Evolutionary conservation across 2,329 filamentous ascomycete genomes (phyloP).

Genomic region (Monosporascus sp.): DNA sequence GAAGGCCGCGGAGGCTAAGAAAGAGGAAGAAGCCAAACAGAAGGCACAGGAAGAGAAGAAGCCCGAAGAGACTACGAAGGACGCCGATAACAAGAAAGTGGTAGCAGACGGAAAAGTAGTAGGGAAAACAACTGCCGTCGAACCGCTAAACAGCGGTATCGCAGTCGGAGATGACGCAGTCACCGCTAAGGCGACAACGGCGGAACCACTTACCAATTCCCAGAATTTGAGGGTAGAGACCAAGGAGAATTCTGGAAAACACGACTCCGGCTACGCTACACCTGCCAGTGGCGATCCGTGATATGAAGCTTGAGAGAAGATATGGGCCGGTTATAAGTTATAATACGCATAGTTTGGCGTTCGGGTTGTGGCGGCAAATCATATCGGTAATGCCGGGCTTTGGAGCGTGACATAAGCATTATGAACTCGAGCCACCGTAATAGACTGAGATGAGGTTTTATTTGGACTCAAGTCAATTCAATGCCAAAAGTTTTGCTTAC

Average conservation of each 20-base stretch:
- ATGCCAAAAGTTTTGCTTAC: no score
- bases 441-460: no score
- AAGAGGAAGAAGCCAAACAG: conserved; percentile 35
- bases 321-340: no score
- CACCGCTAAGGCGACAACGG: neutral
- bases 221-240: conserved; percentile 7
- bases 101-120: neutral
- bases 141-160: conserved; percentile 1
- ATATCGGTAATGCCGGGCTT: no score
- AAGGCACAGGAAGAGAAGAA: conserved; percentile 31
- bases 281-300: conserved; percentile 17
- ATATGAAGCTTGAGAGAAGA: neutral
- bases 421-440: no score
- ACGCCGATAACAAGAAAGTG: conserved; percentile 2
- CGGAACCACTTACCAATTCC: neutral
- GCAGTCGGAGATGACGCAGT: no score
- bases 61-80: conserved; percentile 15
- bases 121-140: conserved; percentile 8
- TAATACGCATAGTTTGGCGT: no score
- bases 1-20: conserved; percentile 20
- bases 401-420: no score
- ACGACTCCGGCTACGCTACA: conserved; percentile 21
- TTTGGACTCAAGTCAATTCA: no score
- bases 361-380: no score
- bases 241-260: conserved; percentile 3